Conservation (phyloP, 2,329 filamentous ascomycete genomes). For the Arthrobotrys megalospora region DNA sequence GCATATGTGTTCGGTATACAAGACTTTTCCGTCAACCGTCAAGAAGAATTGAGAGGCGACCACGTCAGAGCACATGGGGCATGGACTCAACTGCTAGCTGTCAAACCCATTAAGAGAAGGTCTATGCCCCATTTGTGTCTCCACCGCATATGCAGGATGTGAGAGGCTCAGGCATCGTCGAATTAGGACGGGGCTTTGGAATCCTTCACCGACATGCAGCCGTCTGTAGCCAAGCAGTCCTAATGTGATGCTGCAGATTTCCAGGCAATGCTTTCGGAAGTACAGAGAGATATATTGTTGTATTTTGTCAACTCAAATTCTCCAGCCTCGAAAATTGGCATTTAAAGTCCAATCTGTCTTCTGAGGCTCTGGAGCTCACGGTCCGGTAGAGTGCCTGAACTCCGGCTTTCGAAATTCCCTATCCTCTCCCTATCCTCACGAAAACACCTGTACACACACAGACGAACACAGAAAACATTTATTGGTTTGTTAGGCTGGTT, state of each 20-base stretch:
- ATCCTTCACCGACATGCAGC: constrained; percentile 21
- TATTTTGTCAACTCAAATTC: constrained; percentile 6
- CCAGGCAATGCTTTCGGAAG: constrained; percentile 14
- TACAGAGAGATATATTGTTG: constrained; percentile 15
- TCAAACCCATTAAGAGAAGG: constrained; percentile 32
- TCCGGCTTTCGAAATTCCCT: not conserved
- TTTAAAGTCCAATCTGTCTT: constrained; percentile 23
- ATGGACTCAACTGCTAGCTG: constrained; percentile 23
- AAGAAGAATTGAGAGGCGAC: constrained; percentile 11
- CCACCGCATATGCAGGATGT: constrained; percentile 31
- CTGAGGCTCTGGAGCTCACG: constrained; percentile 4
- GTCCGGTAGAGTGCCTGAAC: constrained; percentile 5
- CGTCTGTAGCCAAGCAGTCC: constrained; percentile 25
- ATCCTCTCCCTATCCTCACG: not conserved
- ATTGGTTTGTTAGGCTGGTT: not conserved
- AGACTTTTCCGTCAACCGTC: constrained; percentile 23
- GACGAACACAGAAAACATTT: not conserved
- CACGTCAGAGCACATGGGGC: constrained; percentile 32
- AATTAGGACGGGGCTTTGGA: constrained; percentile 6
- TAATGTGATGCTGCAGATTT: constrained; percentile 19
- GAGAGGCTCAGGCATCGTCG: constrained; percentile 22
- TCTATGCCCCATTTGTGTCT: constrained; percentile 26
- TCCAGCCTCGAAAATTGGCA: constrained; percentile 11
- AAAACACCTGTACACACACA: not conserved
- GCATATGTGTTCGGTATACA: constrained; percentile 34